phyloP scores from a whole-genome alignment of 345 rosid genomes.

The Corymbia maculata region DNA sequence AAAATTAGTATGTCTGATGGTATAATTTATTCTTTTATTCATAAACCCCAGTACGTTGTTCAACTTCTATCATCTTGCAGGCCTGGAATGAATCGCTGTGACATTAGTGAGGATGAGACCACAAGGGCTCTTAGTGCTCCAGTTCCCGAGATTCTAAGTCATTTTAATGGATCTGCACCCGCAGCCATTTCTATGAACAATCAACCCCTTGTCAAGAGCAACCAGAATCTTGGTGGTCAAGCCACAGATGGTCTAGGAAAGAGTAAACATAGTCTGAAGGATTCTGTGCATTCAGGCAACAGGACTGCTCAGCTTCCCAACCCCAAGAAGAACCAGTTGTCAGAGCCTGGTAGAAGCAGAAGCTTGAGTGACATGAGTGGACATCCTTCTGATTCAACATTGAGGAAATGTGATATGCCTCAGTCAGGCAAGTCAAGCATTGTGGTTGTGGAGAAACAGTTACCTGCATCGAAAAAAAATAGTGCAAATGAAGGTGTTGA shows the following conservation, averaged over 20 bases:
- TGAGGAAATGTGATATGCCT: constrained; percentile 5
- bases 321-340: constrained; percentile 13
- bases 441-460: background rate
- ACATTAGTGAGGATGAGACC: constrained; percentile 70
- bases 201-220: constrained; percentile 9
- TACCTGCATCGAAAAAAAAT: background rate
- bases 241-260: constrained; percentile 9
- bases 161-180: constrained; percentile 12
- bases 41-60: background rate
- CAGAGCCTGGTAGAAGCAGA: constrained; percentile 25
- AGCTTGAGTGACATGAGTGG: constrained; percentile 20
- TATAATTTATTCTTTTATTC: background rate
- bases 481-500: constrained; percentile 14
- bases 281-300: constrained; percentile 6
- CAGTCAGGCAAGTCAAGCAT: constrained; percentile 4
- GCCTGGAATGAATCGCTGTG: constrained; percentile 81
- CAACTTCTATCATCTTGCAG: constrained; percentile 14
- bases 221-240: constrained; percentile 3
- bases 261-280: constrained; percentile 17
- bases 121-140: constrained; percentile 29
- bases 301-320: constrained; percentile 11
- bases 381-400: constrained; percentile 13
- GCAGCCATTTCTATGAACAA: constrained; percentile 5
- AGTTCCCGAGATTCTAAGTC: constrained; percentile 4
- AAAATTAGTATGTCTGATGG: background rate